Evolutionary conservation across 1,284 basidiomycete species (phyloP).

Genomic region (Heliocybe sulcata): DNA sequence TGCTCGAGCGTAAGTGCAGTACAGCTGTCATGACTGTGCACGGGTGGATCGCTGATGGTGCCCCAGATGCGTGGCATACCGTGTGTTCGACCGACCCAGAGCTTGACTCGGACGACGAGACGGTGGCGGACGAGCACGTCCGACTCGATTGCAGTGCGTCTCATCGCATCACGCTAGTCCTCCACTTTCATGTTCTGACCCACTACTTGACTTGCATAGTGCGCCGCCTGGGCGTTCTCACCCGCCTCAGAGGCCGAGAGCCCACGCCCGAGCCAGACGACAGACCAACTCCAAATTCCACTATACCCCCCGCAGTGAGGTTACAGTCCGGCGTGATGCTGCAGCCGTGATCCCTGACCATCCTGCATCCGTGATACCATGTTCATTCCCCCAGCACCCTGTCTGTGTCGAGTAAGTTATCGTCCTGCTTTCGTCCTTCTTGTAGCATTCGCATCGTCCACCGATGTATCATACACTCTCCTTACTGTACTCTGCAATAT

Average conservation of each 20-base stretch:
- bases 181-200: no score
- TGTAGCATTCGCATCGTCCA: not conserved
- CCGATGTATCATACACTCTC: not conserved
- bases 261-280: not conserved
- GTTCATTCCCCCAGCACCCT: not conserved
- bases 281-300: not conserved
- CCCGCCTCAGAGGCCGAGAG: not conserved
- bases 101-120: conserved; percentile 66
- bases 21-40: no score
- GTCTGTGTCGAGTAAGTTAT: not conserved
- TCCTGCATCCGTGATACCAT: not conserved
- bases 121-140: conserved; percentile 45
- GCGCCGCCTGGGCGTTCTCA: conserved; percentile 1
- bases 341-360: not conserved
- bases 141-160: conserved; percentile 54
- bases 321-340: not conserved
- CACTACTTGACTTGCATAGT: no score
- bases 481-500: not conserved
- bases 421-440: not conserved
- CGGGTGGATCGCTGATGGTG: conserved; percentile 1
- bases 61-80: conserved; percentile 64
- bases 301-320: not conserved
- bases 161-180: no score
- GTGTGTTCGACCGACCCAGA: conserved; percentile 56
- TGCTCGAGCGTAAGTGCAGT: conserved; percentile 22